These are phyloP conservation scores for Talaromyces stipitatus DNA, from an alignment of 495 filamentous ascomycete species.

Conservation along the genomic window DNA sequence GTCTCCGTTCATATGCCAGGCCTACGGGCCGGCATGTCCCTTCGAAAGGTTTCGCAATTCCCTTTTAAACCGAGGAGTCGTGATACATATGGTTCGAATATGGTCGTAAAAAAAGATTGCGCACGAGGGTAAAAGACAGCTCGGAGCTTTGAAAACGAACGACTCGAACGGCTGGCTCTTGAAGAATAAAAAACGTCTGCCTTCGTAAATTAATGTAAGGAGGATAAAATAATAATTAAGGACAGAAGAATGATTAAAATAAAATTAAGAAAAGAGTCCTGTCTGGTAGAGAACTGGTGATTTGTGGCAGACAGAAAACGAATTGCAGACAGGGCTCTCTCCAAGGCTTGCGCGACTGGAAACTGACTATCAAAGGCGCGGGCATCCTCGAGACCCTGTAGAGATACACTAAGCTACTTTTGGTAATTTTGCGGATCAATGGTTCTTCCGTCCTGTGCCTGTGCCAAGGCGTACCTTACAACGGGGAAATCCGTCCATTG, in stretches of 20 bases:
- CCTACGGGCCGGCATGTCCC: conserved; percentile 32
- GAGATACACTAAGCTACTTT: conserved; percentile 28
- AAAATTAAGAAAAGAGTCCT: conserved; percentile 62
- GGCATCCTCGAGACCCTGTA: conserved; percentile 41
- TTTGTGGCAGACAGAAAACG: conserved; percentile 14
- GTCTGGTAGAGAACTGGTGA: conserved; percentile 22
- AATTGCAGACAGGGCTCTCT: conserved; percentile 49
- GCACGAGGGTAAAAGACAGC: conserved; percentile 25
- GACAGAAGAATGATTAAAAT: conserved; percentile 27
- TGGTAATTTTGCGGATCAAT: conserved; percentile 19
- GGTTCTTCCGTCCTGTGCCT: conserved; percentile 17
- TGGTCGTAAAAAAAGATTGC: neutral
- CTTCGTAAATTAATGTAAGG: neutral
- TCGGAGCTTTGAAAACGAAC: conserved; percentile 45
- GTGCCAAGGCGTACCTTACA: neutral
- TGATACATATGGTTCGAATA: conserved; percentile 36
- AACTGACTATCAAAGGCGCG: conserved; percentile 22
- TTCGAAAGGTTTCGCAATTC: conserved; percentile 22
- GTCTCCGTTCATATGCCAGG: conserved; percentile 23
- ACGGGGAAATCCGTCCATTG: neutral
- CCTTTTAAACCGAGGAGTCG: conserved; percentile 14
- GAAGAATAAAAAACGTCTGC: conserved; percentile 12
- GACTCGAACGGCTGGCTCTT: neutral
- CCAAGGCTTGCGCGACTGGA: conserved; percentile 26
- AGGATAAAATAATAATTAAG: conserved; percentile 19